A percentile compares a stretch with the other conserved stretches of the same genome.
Evolutionary conservation across 352 stramenopile genomes (phyloP).

Genomic region (Aphanomyces invadans): DNA sequence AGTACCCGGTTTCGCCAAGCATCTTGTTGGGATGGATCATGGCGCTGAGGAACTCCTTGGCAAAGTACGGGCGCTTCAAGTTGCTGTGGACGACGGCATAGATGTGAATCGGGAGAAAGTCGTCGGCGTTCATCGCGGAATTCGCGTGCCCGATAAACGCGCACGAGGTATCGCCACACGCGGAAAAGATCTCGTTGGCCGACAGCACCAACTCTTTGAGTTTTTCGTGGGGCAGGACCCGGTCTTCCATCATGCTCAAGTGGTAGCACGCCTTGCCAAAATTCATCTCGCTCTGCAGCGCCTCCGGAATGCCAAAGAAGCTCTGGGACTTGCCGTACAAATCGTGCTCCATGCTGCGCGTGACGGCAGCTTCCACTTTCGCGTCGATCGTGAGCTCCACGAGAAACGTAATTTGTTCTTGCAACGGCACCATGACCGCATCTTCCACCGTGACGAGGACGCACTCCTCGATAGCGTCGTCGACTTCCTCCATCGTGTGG

Average conservation of each 20-base stretch:
- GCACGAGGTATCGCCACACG: slow-evolving; percentile 65
- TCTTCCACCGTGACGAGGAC: slow-evolving; percentile 69
- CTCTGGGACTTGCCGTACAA: slow-evolving; percentile 53
- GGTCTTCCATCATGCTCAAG: slow-evolving; percentile 78
- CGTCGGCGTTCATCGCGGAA: slow-evolving; percentile 67
- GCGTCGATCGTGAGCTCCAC: slow-evolving; percentile 54
- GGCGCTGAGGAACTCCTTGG: slow-evolving; percentile 63
- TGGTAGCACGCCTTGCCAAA: slow-evolving; percentile 76
- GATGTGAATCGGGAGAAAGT: slow-evolving; percentile 82
- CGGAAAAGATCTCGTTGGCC: slow-evolving; percentile 73
- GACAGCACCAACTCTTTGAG: slow-evolving; percentile 73
- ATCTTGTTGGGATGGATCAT: slow-evolving; percentile 83
- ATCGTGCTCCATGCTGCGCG: slow-evolving; percentile 47
- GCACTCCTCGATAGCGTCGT: slow-evolving; percentile 60
- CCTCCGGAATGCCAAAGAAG: slow-evolving; percentile 69
- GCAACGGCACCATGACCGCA: slow-evolving; percentile 63
- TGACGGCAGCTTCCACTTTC: slow-evolving; percentile 44
- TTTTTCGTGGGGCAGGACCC: slow-evolving; percentile 57
- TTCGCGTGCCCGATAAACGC: slow-evolving; percentile 43
- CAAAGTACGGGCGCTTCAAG: slow-evolving; percentile 59
- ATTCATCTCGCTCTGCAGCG: slow-evolving; percentile 65
- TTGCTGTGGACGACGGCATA: slow-evolving; percentile 75
- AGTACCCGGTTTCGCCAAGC: slow-evolving; percentile 76
- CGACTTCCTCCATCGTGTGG: slow-evolving; percentile 25
- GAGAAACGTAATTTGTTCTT: slow-evolving; percentile 66